Evolutionary conservation across 148 eudicot genomes (phyloP).

Genomic region (Fagopyrum homotropicum): DNA sequence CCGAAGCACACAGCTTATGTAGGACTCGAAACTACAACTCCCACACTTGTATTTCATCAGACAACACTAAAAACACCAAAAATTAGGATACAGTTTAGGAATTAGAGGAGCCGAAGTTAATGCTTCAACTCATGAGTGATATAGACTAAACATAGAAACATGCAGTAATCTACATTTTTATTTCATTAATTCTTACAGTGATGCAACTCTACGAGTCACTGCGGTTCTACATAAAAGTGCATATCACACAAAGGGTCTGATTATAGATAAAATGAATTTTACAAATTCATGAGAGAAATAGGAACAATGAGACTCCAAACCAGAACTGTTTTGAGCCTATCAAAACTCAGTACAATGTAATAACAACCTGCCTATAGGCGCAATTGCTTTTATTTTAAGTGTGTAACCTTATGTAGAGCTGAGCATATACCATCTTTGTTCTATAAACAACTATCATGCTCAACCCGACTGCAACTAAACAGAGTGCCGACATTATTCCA

Average conservation of each 20-base stretch:
- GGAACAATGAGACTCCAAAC: background rate
- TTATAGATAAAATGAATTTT: background rate
- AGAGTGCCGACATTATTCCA: slow-evolving; percentile 38
- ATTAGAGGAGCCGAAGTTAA: no score
- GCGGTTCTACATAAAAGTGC: background rate
- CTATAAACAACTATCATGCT: slow-evolving; percentile 38
- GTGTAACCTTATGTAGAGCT: slow-evolving; percentile 30
- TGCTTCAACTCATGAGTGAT: no score
- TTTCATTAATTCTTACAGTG: no score
- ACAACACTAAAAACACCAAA: no score
- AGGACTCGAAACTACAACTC: no score
- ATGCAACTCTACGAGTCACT: no score
- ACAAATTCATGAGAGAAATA: background rate
- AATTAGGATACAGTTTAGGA: no score
- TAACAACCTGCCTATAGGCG: background rate
- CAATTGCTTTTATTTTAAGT: background rate
- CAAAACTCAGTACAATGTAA: background rate
- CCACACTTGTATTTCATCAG: no score
- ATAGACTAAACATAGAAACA: no score
- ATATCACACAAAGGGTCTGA: background rate
- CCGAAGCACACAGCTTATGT: no score
- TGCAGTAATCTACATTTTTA: no score
- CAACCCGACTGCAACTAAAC: slow-evolving; percentile 29
- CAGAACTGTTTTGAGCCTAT: background rate
- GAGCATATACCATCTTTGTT: slow-evolving; percentile 43